Conservation (phyloP, 2,329 filamentous ascomycete species). For the Leptoxyphium fumago region DNA sequence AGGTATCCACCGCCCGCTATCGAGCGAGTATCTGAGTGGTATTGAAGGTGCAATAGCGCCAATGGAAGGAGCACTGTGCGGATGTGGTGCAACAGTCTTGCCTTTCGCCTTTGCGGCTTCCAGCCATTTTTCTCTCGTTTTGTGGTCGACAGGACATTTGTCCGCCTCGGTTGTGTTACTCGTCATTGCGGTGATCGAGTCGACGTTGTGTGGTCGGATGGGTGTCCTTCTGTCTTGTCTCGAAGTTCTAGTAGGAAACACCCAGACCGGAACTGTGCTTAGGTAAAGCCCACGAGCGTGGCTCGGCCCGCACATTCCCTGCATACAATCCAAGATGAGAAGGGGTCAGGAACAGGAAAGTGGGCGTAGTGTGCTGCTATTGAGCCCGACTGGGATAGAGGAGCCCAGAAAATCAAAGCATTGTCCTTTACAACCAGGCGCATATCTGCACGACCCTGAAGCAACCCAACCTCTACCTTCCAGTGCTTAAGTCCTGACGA, state of each 20-base stretch:
- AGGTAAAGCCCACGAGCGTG: background rate
- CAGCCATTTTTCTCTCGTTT: constrained; percentile 78
- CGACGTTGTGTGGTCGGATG: no score
- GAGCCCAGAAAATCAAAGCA: background rate
- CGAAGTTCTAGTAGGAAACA: no score
- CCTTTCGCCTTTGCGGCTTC: constrained; percentile 43
- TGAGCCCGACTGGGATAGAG: background rate
- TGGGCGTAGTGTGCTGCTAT: background rate
- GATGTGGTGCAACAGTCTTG: constrained; percentile 15
- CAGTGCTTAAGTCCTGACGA: background rate
- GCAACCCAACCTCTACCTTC: background rate
- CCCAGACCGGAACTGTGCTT: no score
- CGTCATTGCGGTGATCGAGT: background rate
- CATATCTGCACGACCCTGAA: background rate
- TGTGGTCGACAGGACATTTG: constrained; percentile 76
- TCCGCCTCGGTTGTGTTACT: constrained; percentile 18
- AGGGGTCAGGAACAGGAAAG: background rate
- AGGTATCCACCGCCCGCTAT: constrained; percentile 18
- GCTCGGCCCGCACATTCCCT: background rate
- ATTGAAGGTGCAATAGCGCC: constrained; percentile 11
- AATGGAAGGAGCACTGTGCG: constrained; percentile 8
- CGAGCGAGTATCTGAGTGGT: constrained; percentile 17
- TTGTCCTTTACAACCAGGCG: background rate
- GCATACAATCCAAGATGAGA: background rate
- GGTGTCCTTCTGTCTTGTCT: no score